phyloP scores from a whole-genome alignment of 176 grass and related monocot species.

The Hordeum marinum region DNA sequence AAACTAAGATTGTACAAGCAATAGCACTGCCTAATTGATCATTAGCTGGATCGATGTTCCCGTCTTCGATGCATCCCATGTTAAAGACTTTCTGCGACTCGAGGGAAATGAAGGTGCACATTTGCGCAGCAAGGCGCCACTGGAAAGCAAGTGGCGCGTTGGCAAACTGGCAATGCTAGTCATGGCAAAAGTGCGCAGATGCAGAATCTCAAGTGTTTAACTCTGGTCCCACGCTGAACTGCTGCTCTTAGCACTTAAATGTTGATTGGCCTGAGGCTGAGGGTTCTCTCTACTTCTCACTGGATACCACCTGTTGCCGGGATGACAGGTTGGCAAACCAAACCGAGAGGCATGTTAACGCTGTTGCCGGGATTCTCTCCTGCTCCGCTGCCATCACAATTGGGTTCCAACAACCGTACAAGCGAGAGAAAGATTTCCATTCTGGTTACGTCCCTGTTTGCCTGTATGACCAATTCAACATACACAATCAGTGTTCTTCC shows the following conservation, averaged over 20 bases:
- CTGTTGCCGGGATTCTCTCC: slow-evolving; percentile 30
- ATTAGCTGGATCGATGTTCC: neutral
- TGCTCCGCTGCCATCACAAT: slow-evolving; percentile 26
- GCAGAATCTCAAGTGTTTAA: neutral
- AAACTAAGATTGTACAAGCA: slow-evolving; percentile 42
- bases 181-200: slow-evolving; percentile 52
- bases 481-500: neutral
- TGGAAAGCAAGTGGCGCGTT: slow-evolving; percentile 16
- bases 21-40: slow-evolving; percentile 23
- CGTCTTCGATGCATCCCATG: neutral
- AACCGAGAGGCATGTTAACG: slow-evolving; percentile 37
- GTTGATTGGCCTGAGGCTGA: slow-evolving; percentile 1
- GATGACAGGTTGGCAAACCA: slow-evolving; percentile 57
- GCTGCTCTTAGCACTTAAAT: slow-evolving; percentile 71
- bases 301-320: slow-evolving; percentile 58
- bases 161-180: slow-evolving; percentile 64
- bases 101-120: neutral
- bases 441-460: slow-evolving; percentile 66
- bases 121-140: slow-evolving; percentile 10
- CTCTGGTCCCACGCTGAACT: slow-evolving; percentile 11
- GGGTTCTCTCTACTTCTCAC: slow-evolving; percentile 20
- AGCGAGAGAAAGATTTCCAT: slow-evolving; percentile 83
- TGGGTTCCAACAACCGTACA: slow-evolving; percentile 52
- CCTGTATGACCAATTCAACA: slow-evolving; percentile 33
- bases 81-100: neutral